phyloP scores from a whole-genome alignment of 495 filamentous ascomycete genomes.

The Daldinia childiae region DNA sequence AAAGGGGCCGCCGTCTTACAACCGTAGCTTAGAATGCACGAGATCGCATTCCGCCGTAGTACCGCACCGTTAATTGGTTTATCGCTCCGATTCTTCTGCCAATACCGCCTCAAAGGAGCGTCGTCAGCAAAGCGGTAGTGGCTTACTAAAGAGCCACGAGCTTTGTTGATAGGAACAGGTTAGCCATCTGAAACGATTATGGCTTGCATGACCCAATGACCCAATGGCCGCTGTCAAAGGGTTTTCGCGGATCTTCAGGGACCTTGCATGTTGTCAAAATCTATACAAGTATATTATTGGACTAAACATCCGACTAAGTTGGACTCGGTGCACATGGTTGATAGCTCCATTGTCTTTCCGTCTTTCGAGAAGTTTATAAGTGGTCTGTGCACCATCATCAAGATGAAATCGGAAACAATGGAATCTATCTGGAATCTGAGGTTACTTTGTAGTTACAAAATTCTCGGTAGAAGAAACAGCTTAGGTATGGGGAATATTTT shows the following conservation, averaged over 20 bases:
- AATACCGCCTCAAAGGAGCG: not conserved
- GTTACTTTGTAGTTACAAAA: not conserved
- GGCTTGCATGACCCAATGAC: slow-evolving; percentile 1
- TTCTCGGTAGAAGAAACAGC: not conserved
- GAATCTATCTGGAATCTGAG: not conserved
- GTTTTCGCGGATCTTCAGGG: slow-evolving; percentile 4
- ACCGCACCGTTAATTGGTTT: not conserved
- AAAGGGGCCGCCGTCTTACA: not conserved
- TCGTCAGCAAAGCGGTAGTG: not conserved
- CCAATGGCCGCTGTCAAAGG: not conserved
- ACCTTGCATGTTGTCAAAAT: not conserved
- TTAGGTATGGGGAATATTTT: not conserved
- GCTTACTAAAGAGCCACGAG: slow-evolving; percentile 1
- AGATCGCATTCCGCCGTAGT: not conserved
- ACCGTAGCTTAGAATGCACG: not conserved
- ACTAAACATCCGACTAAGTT: not conserved
- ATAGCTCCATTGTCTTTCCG: not conserved
- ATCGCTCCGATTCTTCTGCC: not conserved
- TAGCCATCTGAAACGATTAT: not conserved
- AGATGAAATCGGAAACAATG: slow-evolving; percentile 1
- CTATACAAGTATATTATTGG: not conserved
- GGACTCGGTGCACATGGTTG: not conserved
- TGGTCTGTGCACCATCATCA: not conserved
- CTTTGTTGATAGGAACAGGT: slow-evolving; percentile 7
- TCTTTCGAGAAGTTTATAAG: not conserved